Evolutionary conservation across 139 green algal species (phyloP).

Genomic region (Spirogloea muscicola): DNA sequence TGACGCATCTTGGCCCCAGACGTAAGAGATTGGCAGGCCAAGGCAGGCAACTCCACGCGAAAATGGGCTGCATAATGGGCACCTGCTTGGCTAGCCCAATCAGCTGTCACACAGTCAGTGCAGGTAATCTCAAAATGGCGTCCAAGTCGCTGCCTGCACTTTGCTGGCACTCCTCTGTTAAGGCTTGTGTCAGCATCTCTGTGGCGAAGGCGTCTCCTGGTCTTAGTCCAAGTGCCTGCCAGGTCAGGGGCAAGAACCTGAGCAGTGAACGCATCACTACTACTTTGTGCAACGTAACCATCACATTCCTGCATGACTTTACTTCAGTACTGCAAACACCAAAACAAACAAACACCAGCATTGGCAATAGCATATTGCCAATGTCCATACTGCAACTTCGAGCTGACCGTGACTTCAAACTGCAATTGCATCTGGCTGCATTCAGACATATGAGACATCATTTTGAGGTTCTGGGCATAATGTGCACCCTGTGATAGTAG

Average conservation of each 20-base stretch:
- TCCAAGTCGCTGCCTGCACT: too few species aligned
- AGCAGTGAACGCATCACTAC: background rate
- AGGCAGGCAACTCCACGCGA: too few species aligned
- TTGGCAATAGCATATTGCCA: too few species aligned
- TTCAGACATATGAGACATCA: background rate
- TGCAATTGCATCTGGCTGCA: background rate
- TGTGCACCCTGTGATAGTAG: slow-evolving; percentile 74
- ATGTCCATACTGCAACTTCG: background rate
- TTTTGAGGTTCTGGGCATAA: background rate
- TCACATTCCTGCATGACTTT: too few species aligned
- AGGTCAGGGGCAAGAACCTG: background rate
- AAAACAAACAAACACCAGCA: too few species aligned
- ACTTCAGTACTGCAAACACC: too few species aligned
- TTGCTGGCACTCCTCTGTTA: slow-evolving; percentile 27
- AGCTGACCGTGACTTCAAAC: background rate
- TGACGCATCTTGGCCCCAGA: too few species aligned
- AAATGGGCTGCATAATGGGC: too few species aligned
- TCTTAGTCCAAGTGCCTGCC: slow-evolving; percentile 14
- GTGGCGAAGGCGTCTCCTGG: background rate
- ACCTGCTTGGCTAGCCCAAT: too few species aligned
- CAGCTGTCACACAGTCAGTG: too few species aligned
- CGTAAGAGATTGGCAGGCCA: too few species aligned
- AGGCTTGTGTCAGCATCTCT: slow-evolving; percentile 27
- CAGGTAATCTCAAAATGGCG: too few species aligned
- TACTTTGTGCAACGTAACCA: background rate